A percentile compares a stretch with the other conserved stretches of the same genome.
phyloP scores from a whole-genome alignment of 2,329 filamentous ascomycete species.

The Uncinocarpus reesii region DNA sequence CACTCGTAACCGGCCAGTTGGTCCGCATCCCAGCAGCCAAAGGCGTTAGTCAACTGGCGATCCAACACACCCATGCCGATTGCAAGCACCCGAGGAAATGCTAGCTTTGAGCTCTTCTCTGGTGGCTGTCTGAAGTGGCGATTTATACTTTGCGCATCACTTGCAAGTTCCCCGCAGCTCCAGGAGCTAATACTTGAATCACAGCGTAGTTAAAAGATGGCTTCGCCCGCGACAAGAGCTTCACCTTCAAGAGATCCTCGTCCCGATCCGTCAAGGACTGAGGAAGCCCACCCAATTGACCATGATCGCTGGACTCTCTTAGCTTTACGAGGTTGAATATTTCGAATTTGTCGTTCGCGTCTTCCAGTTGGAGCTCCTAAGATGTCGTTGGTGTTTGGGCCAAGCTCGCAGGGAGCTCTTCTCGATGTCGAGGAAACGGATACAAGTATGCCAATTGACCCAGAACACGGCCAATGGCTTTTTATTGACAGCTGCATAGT shows the following conservation, averaged over 20 bases:
- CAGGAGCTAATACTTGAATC: not conserved
- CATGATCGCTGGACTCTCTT: too few relatives aligned
- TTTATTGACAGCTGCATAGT: slow-evolving; percentile 24
- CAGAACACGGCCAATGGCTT: not conserved
- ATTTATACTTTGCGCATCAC: not conserved
- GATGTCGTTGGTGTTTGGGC: not conserved
- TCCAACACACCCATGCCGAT: too few relatives aligned
- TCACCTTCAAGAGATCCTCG: too few relatives aligned
- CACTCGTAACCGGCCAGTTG: too few relatives aligned
- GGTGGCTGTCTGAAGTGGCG: slow-evolving; percentile 9
- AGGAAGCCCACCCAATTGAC: too few relatives aligned
- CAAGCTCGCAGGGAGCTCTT: not conserved
- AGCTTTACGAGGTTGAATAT: too few relatives aligned
- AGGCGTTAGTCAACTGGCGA: too few relatives aligned
- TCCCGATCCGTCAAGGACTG: too few relatives aligned
- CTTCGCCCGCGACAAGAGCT: not conserved
- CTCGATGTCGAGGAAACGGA: not conserved
- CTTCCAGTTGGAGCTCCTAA: not conserved
- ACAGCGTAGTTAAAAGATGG: too few relatives aligned
- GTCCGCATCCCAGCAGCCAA: too few relatives aligned
- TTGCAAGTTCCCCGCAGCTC: not conserved
- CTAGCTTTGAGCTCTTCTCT: not conserved
- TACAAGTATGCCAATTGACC: not conserved
- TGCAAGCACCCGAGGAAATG: too few relatives aligned
- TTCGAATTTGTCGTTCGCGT: too few relatives aligned